Conservation (phyloP, 2,329 filamentous ascomycete species). For the Tolypocladium ovalisporum region DNA sequence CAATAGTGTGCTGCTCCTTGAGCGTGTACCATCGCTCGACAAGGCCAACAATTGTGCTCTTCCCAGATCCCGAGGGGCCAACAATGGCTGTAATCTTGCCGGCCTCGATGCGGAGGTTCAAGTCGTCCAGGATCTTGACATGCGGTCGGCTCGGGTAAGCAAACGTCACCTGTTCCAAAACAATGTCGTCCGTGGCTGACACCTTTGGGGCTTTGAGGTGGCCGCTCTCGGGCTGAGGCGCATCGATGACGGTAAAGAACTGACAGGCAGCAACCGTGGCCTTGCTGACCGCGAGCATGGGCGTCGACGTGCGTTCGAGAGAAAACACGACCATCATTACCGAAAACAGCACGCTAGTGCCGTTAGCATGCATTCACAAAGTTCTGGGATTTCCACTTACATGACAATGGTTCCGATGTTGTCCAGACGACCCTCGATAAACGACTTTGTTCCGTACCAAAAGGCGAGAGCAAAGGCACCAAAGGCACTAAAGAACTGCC, state of each 20-base stretch:
- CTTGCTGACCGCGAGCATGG: conserved; percentile 46
- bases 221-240: conserved; percentile 26
- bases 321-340: conserved; percentile 48
- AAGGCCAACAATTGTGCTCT: conserved; percentile 62
- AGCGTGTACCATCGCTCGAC: conserved; percentile 64
- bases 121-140: conserved; percentile 49
- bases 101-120: conserved; percentile 47
- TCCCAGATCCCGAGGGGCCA: conserved; percentile 61
- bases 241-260: conserved; percentile 45
- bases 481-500: conserved; percentile 41
- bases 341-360: conserved; percentile 37
- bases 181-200: conserved; percentile 25
- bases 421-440: conserved; percentile 31
- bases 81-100: conserved; percentile 66
- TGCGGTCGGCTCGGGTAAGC: conserved; percentile 59
- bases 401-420: conserved; percentile 44
- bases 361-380: background rate
- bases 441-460: conserved; percentile 49
- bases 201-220: conserved; percentile 25
- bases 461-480: conserved; percentile 46
- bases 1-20: conserved; percentile 39
- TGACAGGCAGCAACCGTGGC: conserved; percentile 46
- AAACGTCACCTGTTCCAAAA: conserved; percentile 56
- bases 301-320: conserved; percentile 44
- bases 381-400: conserved; percentile 21